Conservation (phyloP, 768 basidiomycete species). For the Dioszegia hungarica region DNA sequence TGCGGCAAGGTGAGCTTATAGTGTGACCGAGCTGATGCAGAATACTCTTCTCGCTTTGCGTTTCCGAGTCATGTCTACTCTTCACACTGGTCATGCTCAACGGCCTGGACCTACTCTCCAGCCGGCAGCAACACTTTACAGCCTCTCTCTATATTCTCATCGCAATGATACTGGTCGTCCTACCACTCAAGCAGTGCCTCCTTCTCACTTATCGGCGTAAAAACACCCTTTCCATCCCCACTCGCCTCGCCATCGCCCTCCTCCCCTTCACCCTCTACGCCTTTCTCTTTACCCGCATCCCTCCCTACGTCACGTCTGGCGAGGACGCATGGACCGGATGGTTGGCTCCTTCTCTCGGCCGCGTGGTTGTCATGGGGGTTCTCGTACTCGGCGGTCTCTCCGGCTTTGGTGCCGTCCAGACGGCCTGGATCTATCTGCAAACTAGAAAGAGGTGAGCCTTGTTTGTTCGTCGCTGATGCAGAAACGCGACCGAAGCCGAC, state of each 20-base stretch:
- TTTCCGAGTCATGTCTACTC: constrained; percentile 41
- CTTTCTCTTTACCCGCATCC: constrained; percentile 46
- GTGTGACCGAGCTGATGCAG: constrained; percentile 11
- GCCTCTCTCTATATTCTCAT: constrained; percentile 43
- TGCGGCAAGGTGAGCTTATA: constrained; percentile 27
- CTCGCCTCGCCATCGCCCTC: constrained; percentile 39
- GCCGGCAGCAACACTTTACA: constrained; percentile 40
- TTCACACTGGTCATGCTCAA: constrained; percentile 45
- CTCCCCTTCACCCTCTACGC: constrained; percentile 46
- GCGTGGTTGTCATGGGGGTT: constrained; percentile 44
- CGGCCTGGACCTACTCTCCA: constrained; percentile 37
- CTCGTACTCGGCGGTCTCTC: constrained; percentile 38
- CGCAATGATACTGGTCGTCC: constrained; percentile 39
- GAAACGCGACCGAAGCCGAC: constrained; percentile 22
- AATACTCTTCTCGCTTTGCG: constrained; percentile 40
- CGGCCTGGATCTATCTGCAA: constrained; percentile 44
- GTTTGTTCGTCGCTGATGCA: not conserved
- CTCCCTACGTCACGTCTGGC: constrained; percentile 46
- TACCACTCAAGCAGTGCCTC: constrained; percentile 45
- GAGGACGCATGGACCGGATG: constrained; percentile 40
- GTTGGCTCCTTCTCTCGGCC: constrained; percentile 43
- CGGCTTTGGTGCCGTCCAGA: constrained; percentile 46
- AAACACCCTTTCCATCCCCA: constrained; percentile 25
- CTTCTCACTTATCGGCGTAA: constrained; percentile 43
- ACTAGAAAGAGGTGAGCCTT: not conserved